Percentiles rank a stretch among this genome's conserved stretches.
These are phyloP conservation scores for Periglandula ipomoeae DNA, from an alignment of 2,329 filamentous ascomycete species.

Conservation along the genomic window DNA sequence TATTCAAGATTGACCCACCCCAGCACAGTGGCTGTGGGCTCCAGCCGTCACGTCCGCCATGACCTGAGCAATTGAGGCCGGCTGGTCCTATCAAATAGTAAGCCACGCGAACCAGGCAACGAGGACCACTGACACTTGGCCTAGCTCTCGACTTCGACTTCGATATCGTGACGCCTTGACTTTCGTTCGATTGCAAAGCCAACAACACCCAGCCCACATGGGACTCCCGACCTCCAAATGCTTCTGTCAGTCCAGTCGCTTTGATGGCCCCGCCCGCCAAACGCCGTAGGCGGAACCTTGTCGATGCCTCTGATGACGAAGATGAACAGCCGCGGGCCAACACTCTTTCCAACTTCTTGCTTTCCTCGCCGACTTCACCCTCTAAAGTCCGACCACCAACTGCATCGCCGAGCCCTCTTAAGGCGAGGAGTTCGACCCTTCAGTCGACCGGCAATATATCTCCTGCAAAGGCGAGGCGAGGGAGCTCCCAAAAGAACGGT, in stretches of 20 bases:
- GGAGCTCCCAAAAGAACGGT: conserved; percentile 15
- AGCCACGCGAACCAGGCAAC: not conserved
- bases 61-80: not conserved
- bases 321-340: conserved; percentile 34
- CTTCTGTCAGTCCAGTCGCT: conserved; percentile 17
- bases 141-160: not conserved
- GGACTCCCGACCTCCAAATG: conserved; percentile 17
- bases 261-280: conserved; percentile 50
- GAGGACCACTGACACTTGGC: too few species aligned
- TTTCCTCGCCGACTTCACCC: conserved; percentile 40
- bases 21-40: not conserved
- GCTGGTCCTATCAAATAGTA: conserved; percentile 5
- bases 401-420: conserved; percentile 33
- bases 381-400: conserved; percentile 22
- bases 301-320: conserved; percentile 41
- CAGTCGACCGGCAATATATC: conserved; percentile 10
- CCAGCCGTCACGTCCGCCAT: not conserved
- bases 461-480: conserved; percentile 14
- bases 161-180: not conserved
- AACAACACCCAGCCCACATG: conserved; percentile 11
- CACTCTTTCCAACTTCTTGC: conserved; percentile 43
- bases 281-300: conserved; percentile 48
- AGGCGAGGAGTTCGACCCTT: conserved; percentile 15
- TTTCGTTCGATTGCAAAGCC: not conserved
- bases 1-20: not conserved